Evolutionary conservation across 768 basidiomycete species (phyloP), one percentile per base, ranked within the genome.

Genomic region (Lactarius pseudohatsudake): DNA sequence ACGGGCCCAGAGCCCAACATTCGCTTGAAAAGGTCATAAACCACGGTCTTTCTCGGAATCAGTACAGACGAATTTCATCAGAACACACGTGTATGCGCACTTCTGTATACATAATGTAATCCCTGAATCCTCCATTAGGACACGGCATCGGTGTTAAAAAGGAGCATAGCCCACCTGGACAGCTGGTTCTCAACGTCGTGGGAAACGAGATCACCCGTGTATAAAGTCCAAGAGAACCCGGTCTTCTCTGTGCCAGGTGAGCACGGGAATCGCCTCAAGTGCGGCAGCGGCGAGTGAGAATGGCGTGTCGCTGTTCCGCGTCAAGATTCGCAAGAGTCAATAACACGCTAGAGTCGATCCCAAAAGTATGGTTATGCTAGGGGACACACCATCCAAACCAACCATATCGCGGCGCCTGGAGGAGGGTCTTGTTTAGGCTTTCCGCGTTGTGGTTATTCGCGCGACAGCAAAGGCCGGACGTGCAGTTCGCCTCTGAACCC

Each of bases 401-500:
- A 0, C 90, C 90, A 71, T 79, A 92, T 36, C 88, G 83, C 50
- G 91, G 87, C 4, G 90, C 90, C 55, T 86, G 84, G 30, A 81
- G 65, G 3, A 88, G 61, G 0, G 84, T 78, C 6, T 71, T 73
- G 61, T 87, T 79, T 1, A 83, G 87, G 65, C 82, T 88, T 6
- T 72, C 61, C 0, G 66, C 64, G 70, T 88, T 88, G 72, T 79
- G 76, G 32, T 77, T 80, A 72, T 84, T 83, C 34, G 75, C 72
- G 40, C 91, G 81, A 73, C 90, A 92, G 75, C 90, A 92, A 4
- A 84, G 76, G 38, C 84, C 84, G 32, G 81, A 79, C 50, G 85
- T 86, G 73, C 90, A 92, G 72, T 90, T 89, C 11, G 85, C 88
- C 76, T 91, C 90, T 2, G 88, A 77, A 26, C 87, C 85, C 28